Evolutionary conservation across 257 asterid species (phyloP).

Genomic region (Cynanchum wilfordii): DNA sequence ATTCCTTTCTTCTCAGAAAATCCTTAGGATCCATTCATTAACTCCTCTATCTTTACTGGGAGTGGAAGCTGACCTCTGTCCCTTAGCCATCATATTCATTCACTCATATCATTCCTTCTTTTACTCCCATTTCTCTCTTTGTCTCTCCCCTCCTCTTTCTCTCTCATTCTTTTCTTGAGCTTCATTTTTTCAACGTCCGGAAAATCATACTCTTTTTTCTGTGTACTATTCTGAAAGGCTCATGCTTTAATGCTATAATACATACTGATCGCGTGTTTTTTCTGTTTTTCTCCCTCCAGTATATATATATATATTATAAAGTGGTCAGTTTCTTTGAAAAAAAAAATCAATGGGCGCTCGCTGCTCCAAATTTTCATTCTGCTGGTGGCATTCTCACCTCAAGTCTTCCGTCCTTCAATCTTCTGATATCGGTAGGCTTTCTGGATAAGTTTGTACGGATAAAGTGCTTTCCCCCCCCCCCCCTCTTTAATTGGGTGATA

Average conservation of each 20-base stretch:
- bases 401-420: conserved; percentile 36
- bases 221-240: conserved; percentile 8
- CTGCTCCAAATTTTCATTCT: conserved; percentile 41
- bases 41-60: conserved; percentile 1
- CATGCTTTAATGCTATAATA: conserved; percentile 4
- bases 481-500: not conserved
- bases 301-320: not conserved
- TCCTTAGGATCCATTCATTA: conserved; percentile 7
- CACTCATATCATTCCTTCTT: not conserved
- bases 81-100: conserved; percentile 8
- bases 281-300: not conserved
- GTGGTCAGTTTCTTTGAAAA: conserved; percentile 5
- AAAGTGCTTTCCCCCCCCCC: not conserved
- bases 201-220: not conserved
- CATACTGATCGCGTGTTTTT: conserved; percentile 8
- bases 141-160: not conserved
- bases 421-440: conserved; percentile 30
- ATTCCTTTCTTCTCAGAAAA: not conserved
- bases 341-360: conserved; percentile 39
- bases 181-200: conserved; percentile 2
- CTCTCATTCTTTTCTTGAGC: conserved; percentile 1
- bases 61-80: conserved; percentile 1
- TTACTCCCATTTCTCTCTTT: not conserved
- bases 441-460: not conserved
- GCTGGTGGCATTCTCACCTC: conserved; percentile 49